Evolutionary conservation across 768 basidiomycete genomes (phyloP), one percentile per base, ranked within the genome.

Genomic region (Lyophyllum semitale): DNA sequence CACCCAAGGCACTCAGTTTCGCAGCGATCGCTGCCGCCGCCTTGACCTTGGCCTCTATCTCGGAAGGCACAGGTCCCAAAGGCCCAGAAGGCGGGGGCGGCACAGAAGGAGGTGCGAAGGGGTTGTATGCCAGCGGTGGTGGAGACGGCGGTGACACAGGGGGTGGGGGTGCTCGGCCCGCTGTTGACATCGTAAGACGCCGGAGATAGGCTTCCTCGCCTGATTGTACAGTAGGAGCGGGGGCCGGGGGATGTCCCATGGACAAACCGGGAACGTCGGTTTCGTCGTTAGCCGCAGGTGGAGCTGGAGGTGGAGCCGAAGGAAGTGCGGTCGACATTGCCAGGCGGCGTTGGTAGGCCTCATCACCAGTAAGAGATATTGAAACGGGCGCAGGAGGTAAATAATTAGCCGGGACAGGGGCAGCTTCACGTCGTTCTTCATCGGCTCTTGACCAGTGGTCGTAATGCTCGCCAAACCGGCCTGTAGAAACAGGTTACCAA

Each of bases 11-110:
- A 35, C 82, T 74, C 18, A 93, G 75, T 56, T 77, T 84, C 0
- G 92, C 92, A 18, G 92, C 93, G 53, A 95, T 89, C 11, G 85
- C 91, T 4, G 89, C 91, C 0, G 92, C 93, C 9, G 85, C 84
- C 56, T 89, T 89, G 1, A 84, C 81, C 59, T 77, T 85, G 17
- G 87, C 90, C 54, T 91, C 85, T 15, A 90, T 74, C 1, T 75
- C 71, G 72, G 68, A 25, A 76, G 58, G 27, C 17, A 69, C 55
- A 3, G 67, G 52, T 17, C 73, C 67, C 3, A 79, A 74, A 20
- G 67, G 59, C 8, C 75, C 68, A 5, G 80, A 73, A 27, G 73
- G 77, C 0, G 85, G 80, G 1, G 87, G 84, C 4, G 84, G 78
- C 7, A 82, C 78, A 18, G 82, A 63, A 4, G 84, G 80, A 2